Conservation (phyloP, 1,284 basidiomycete species). For the Limonomyces culmigenus region DNA sequence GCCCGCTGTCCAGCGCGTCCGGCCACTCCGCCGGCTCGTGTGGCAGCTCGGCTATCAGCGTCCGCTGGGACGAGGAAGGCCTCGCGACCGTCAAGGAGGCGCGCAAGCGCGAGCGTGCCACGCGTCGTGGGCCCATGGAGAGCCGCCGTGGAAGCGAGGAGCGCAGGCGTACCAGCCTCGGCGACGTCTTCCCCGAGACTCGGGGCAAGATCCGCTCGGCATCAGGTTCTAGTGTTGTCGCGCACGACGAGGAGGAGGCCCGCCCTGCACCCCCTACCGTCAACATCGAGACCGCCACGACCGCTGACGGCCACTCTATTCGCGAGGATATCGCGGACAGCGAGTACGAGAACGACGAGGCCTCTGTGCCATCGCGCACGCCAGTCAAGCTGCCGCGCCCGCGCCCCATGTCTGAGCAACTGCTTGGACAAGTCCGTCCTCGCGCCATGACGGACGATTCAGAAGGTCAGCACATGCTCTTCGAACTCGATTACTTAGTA, state of each 20-base stretch:
- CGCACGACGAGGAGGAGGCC: slow-evolving; percentile 6
- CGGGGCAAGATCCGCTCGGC: too few species aligned
- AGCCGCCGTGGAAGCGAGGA: not conserved
- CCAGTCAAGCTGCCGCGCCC: slow-evolving; percentile 20
- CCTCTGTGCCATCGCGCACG: slow-evolving; percentile 14
- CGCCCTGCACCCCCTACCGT: not conserved
- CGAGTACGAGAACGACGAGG: slow-evolving; percentile 10
- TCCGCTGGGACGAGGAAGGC: slow-evolving; percentile 46
- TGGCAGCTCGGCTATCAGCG: slow-evolving; percentile 20
- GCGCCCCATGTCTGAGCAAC: slow-evolving; percentile 50
- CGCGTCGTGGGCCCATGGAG: not conserved
- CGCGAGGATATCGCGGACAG: slow-evolving; percentile 6
- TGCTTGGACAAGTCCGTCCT: slow-evolving; percentile 30
- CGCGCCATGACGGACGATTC: slow-evolving; percentile 34
- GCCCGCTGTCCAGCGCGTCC: slow-evolving; percentile 39
- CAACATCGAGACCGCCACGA: not conserved
- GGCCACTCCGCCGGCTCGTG: slow-evolving; percentile 28
- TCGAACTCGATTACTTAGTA: not conserved
- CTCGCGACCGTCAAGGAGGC: slow-evolving; percentile 34
- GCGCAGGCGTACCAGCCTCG: not conserved
- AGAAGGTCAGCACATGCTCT: slow-evolving; percentile 23
- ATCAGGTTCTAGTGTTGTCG: too few species aligned
- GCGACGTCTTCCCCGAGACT: not conserved
- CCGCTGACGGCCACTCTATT: not conserved
- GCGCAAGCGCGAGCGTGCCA: slow-evolving; percentile 13